These are phyloP conservation scores for Peronospora destructor DNA, from an alignment of 352 stramenopile genomes.

Conservation along the genomic window DNA sequence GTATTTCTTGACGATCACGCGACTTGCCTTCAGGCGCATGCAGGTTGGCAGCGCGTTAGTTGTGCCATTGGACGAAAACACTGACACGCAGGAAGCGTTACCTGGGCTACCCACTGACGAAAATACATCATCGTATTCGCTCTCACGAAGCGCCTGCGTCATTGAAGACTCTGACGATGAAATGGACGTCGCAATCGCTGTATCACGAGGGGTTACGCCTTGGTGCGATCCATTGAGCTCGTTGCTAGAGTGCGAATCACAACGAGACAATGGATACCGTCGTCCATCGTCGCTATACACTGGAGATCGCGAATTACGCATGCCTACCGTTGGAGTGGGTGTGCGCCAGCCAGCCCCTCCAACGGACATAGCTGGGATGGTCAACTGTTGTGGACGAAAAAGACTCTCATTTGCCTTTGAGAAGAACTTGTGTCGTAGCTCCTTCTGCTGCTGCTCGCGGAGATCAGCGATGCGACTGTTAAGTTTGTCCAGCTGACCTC, in stretches of 20 bases:
- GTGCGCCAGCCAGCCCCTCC: constrained; percentile 19
- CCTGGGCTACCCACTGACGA: constrained; percentile 5
- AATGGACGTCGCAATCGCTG: constrained; percentile 9
- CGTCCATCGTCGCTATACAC: constrained; percentile 2
- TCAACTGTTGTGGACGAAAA: constrained; percentile 33
- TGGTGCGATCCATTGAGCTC: constrained; percentile 7
- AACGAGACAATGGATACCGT: constrained; percentile 4
- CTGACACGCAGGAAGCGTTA: constrained; percentile 2
- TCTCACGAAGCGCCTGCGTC: constrained; percentile 24
- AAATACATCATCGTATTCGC: constrained; percentile 17
- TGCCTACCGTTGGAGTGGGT: constrained; percentile 30
- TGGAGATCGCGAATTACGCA: constrained; percentile 17
- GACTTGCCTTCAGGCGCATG: constrained; percentile 52
- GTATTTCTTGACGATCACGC: constrained; percentile 76
- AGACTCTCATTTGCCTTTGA: constrained; percentile 64
- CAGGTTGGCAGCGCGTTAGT: constrained; percentile 27
- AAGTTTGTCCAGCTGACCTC: constrained; percentile 79
- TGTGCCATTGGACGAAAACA: constrained; percentile 9
- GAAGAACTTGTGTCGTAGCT: constrained; percentile 70
- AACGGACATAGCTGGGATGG: constrained; percentile 10
- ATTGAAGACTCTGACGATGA: constrained; percentile 30
- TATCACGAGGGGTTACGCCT: constrained; percentile 1
- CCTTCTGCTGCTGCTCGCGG: constrained; percentile 67
- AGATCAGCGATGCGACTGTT: constrained; percentile 58
- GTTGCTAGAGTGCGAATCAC: constrained; percentile 28